These are phyloP conservation scores for Elsinoe arachidis DNA, from an alignment of 2,329 filamentous ascomycete species.

Conservation along the genomic window DNA sequence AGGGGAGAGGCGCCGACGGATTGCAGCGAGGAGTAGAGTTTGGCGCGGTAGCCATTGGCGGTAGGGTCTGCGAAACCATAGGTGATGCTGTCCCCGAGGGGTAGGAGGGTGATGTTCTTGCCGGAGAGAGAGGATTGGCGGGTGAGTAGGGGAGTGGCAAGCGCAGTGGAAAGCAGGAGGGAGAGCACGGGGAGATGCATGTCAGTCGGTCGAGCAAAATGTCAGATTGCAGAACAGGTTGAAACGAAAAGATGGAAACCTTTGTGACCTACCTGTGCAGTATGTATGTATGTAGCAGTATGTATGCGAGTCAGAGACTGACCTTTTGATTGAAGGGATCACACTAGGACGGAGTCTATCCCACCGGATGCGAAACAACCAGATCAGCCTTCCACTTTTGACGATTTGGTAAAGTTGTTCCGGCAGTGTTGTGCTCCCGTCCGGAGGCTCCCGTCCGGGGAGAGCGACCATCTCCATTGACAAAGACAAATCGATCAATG, in stretches of 20 bases:
- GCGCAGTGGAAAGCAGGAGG: background rate
- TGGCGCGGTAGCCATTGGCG: constrained; percentile 34
- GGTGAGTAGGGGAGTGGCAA: background rate
- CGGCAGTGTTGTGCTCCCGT: no score
- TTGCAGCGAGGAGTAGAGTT: constrained; percentile 23
- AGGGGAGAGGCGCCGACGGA: constrained; percentile 18
- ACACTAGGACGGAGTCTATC: background rate
- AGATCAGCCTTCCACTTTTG: background rate
- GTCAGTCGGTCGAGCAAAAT: background rate
- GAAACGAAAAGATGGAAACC: background rate
- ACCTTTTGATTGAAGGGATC: background rate
- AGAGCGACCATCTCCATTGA: no score
- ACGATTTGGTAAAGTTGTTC: background rate
- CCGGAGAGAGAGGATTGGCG: background rate
- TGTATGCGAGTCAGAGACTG: background rate
- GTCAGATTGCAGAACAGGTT: background rate
- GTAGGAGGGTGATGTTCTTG: constrained; percentile 9
- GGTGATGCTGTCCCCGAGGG: constrained; percentile 17
- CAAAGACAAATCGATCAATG: no score
- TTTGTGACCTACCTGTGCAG: background rate
- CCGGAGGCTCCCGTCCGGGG: no score
- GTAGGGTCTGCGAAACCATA: constrained; percentile 25
- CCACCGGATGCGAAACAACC: constrained; percentile 2
- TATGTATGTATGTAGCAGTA: background rate
- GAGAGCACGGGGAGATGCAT: background rate